Evolutionary conservation across 371 early-diverging fungal genomes (phyloP), one percentile per base, ranked within the genome.

Genomic region (Rhizopus sp.): DNA sequence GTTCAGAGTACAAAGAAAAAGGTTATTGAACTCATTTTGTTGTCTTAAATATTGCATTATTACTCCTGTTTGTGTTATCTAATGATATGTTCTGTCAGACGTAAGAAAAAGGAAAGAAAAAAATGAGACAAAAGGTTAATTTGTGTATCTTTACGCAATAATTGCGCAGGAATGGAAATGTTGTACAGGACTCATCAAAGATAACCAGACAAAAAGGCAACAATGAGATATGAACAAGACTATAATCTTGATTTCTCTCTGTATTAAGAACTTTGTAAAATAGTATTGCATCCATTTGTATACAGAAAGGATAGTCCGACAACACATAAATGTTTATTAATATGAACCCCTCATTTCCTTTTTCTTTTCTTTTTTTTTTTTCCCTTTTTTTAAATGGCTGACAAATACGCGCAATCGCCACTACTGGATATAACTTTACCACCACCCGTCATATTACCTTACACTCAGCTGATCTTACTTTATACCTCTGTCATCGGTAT

Each of bases 351-450:
- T 12, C 32, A n/a, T 29, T 51, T 17, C 15, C 38, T 4, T 44
- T 62, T 39, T 50, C n/a, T 53, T n/a, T 37, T 39, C 37, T 42
- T 15, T 41, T 45, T 44, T 23, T 60, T 49, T 44, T 33, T 9
- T 32, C 15, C n/a, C n/a, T n/a, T n/a, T n/a, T n/a, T 31, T 13
- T 30, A 10, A 33, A 66, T 55, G 60, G 56, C 52, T 37, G 51
- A 55, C 3, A 47, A 59, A 15, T 50, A 62, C 31, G 30, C 59
- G 4, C 50, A 31, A 42, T 33, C 64, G 5, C 70, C 70, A 2
- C 52, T 66, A 6, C 16, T 70, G 35, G 53, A 70, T 33, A 54
- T 66, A 17, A 6, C 17, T 7, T 37, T 72, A n/a, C 72, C 72
- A 23, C 53, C 68, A 10, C 56, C 65, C 1, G 54, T 65, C 17